These are phyloP conservation scores for Maudiozyma barnettii DNA, from an alignment of 805 yeast species.

Conservation along the genomic window DNA sequence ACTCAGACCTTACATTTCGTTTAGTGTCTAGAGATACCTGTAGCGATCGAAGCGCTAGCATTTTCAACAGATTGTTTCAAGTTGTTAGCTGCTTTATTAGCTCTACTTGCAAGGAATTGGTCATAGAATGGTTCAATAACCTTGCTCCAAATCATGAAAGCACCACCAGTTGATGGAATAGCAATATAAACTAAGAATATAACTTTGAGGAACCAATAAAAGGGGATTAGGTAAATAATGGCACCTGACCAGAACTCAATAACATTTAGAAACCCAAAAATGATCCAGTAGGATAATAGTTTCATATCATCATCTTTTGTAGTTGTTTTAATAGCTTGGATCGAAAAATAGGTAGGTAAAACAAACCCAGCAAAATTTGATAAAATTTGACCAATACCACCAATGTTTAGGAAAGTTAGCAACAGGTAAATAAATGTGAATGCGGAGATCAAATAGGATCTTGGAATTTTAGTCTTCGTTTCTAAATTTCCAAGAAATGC, in stretches of 20 bases:
- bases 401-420: conserved; percentile 77
- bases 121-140: conserved; percentile 58
- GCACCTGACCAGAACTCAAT: conserved; percentile 94
- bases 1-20: background rate
- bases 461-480: conserved; percentile 48
- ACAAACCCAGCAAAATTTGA: conserved; percentile 89
- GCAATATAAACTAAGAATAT: conserved; percentile 78
- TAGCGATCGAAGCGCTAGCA: conserved; percentile 20
- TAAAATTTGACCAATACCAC: conserved; percentile 89
- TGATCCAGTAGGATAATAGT: conserved; percentile 94
- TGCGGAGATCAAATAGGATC: conserved; percentile 74
- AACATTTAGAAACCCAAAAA: conserved; percentile 85
- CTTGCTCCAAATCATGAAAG: conserved; percentile 54
- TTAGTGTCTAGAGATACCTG: conserved; percentile 8
- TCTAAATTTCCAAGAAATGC: conserved; percentile 34
- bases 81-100: conserved; percentile 5
- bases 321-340: conserved; percentile 70
- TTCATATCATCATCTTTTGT: conserved; percentile 70
- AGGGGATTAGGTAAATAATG: conserved; percentile 90
- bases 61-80: conserved; percentile 26
- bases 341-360: conserved; percentile 81
- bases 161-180: conserved; percentile 83
- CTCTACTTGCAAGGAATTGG: conserved; percentile 7
- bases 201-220: conserved; percentile 91
- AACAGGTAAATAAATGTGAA: conserved; percentile 58